Percentiles rank a stretch among this genome's conserved stretches.
Evolutionary conservation across 2,329 filamentous ascomycete genomes (phyloP).

Genomic region (Trichoderma hamatum): DNA sequence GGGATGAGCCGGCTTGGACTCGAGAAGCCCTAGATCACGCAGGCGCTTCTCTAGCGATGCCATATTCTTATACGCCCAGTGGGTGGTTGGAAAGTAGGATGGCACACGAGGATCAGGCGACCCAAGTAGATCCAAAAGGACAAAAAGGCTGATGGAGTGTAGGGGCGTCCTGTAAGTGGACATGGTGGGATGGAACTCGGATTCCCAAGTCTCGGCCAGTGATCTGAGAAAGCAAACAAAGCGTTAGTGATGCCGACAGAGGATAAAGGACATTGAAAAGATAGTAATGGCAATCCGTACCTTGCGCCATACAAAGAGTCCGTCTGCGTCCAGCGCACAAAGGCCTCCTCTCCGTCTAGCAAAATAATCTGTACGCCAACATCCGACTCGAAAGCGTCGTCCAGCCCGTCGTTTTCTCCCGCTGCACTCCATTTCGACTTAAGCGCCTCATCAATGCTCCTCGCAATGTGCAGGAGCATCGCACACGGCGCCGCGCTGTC

Average conservation of each 20-base stretch:
- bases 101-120: slow-evolving; percentile 69
- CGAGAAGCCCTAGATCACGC: slow-evolving; percentile 66
- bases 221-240: slow-evolving; percentile 48
- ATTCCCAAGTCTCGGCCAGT: slow-evolving; percentile 81
- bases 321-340: slow-evolving; percentile 72
- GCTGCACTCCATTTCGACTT: slow-evolving; percentile 80
- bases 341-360: slow-evolving; percentile 94
- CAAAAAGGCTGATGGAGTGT: slow-evolving; percentile 80
- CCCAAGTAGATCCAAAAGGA: slow-evolving; percentile 90
- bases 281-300: slow-evolving; percentile 45
- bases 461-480: slow-evolving; percentile 84
- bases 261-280: not conserved
- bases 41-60: slow-evolving; percentile 74
- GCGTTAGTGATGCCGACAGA: not conserved
- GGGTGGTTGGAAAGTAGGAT: slow-evolving; percentile 86
- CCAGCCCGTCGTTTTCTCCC: slow-evolving; percentile 58
- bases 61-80: slow-evolving; percentile 88
- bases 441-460: slow-evolving; percentile 77
- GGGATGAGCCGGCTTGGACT: slow-evolving; percentile 52
- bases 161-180: slow-evolving; percentile 77
- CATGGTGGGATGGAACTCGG: slow-evolving; percentile 65
- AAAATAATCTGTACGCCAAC: slow-evolving; percentile 87
- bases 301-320: slow-evolving; percentile 90
- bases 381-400: slow-evolving; percentile 67
- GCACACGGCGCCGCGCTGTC: slow-evolving; percentile 95